phyloP scores from a whole-genome alignment of 2,329 filamentous ascomycete species.

The Rutstroemia sp. region DNA sequence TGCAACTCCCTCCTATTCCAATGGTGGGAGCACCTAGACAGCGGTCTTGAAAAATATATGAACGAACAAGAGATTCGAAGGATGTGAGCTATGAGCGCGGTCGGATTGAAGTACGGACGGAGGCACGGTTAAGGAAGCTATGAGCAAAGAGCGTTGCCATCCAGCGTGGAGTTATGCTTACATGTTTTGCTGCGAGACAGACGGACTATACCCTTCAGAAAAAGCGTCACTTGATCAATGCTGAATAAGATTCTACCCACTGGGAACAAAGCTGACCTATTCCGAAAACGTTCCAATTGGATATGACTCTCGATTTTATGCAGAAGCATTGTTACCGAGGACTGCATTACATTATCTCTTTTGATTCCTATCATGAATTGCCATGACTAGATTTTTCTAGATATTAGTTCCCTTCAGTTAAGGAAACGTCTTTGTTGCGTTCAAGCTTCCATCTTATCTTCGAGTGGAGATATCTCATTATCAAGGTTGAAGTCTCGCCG shows the following conservation, averaged over 20 bases:
- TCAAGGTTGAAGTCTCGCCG: neutral
- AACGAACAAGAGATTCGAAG: slow-evolving; percentile 82
- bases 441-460: slow-evolving; percentile 7
- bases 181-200: slow-evolving; percentile 1
- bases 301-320: neutral
- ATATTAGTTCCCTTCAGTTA: neutral
- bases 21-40: slow-evolving; percentile 87
- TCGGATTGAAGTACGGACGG: neutral
- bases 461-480: neutral
- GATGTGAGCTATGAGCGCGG: slow-evolving; percentile 46
- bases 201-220: slow-evolving; percentile 7
- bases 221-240: slow-evolving; percentile 8
- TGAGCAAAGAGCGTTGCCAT: neutral
- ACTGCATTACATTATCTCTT: neutral
- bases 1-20: slow-evolving; percentile 96
- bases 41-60: slow-evolving; percentile 74
- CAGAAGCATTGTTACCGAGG: neutral
- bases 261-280: neutral
- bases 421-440: neutral
- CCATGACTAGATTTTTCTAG: neutral
- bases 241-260: slow-evolving; percentile 4
- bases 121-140: neutral
- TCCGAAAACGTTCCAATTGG: neutral
- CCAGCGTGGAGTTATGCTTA: slow-evolving; percentile 3
- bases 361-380: neutral